These are phyloP conservation scores for Brassica balearica DNA, from an alignment of 441 rosid species.

Conservation along the genomic window DNA sequence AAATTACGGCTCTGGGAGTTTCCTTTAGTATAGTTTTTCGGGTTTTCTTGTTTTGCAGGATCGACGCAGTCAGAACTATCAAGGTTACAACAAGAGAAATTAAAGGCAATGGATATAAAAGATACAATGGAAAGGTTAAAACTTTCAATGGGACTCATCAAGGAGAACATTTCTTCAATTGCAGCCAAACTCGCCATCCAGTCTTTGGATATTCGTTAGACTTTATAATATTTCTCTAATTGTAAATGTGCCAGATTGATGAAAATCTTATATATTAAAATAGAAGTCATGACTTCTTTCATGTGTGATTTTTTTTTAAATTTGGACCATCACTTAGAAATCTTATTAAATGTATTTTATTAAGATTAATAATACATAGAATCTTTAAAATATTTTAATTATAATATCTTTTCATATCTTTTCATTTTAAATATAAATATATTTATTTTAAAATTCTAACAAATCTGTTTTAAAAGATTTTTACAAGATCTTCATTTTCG, in stretches of 20 bases:
- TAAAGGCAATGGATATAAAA: slow-evolving; percentile 68
- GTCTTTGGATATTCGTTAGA: slow-evolving; percentile 49
- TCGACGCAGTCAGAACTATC: slow-evolving; percentile 59
- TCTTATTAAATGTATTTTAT: no score
- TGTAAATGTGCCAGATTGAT: slow-evolving; percentile 5
- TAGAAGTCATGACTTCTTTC: no score
- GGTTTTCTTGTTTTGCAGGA: slow-evolving; percentile 48
- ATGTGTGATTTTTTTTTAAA: no score
- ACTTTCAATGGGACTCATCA: slow-evolving; percentile 53
- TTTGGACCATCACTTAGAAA: no score
- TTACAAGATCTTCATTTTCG: no score
- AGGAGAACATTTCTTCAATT: slow-evolving; percentile 62
- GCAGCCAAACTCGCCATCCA: slow-evolving; percentile 90
- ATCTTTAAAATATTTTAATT: no score
- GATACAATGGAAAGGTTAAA: slow-evolving; percentile 67
- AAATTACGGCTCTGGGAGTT: background rate
- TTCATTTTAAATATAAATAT: no score
- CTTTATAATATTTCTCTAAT: slow-evolving; percentile 8
- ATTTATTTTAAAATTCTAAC: no score
- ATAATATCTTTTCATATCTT: no score
- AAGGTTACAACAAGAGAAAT: slow-evolving; percentile 64
- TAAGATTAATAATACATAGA: no score
- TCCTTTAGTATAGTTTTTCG: background rate
- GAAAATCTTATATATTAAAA: no score
- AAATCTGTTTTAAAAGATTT: no score